A percentile compares a stretch with the other conserved stretches of the same genome.
Conservation (phyloP, 129 eudicot genomes). For the Flaveria sonorensis region DNA sequence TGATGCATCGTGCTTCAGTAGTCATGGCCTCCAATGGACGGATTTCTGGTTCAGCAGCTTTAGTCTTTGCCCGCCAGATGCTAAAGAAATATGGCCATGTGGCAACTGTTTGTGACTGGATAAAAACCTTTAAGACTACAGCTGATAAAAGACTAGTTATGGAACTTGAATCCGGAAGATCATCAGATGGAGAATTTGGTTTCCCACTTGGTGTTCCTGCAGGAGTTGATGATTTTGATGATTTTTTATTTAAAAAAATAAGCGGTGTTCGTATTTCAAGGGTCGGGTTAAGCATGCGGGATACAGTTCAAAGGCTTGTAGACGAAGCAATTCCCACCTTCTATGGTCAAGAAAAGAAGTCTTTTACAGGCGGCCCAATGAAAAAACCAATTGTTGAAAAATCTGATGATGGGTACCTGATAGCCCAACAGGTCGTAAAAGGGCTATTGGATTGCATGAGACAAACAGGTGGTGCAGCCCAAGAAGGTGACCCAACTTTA, state of each 20-base stretch:
- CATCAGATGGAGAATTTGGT: constrained; percentile 71
- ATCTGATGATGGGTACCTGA: constrained; percentile 64
- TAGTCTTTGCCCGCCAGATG: constrained; percentile 75
- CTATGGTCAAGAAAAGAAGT: constrained; percentile 77
- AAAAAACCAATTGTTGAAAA: constrained; percentile 62
- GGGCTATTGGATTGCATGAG: constrained; percentile 92
- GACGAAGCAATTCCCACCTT: constrained; percentile 66
- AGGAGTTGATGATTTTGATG: constrained; percentile 87
- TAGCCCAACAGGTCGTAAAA: constrained; percentile 68
- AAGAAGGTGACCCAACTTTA: constrained; percentile 97
- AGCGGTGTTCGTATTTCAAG: constrained; percentile 78
- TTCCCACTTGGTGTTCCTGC: constrained; percentile 85
- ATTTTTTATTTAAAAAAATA: constrained; percentile 79
- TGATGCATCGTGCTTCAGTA: constrained; percentile 68
- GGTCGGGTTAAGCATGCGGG: constrained; percentile 82
- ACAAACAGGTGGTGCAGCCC: constrained; percentile 99
- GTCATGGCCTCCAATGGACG: constrained; percentile 71
- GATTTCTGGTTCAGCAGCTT: constrained; percentile 65
- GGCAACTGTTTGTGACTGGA: constrained; percentile 79
- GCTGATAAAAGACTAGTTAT: constrained; percentile 73
- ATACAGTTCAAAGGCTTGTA: constrained; percentile 62
- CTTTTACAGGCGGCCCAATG: constrained; percentile 44
- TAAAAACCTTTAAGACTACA: constrained; percentile 64
- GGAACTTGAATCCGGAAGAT: constrained; percentile 80
- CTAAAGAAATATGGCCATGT: constrained; percentile 68